Evolutionary conservation across 768 basidiomycete genomes (phyloP).

Genomic region (Amanita exitialis): DNA sequence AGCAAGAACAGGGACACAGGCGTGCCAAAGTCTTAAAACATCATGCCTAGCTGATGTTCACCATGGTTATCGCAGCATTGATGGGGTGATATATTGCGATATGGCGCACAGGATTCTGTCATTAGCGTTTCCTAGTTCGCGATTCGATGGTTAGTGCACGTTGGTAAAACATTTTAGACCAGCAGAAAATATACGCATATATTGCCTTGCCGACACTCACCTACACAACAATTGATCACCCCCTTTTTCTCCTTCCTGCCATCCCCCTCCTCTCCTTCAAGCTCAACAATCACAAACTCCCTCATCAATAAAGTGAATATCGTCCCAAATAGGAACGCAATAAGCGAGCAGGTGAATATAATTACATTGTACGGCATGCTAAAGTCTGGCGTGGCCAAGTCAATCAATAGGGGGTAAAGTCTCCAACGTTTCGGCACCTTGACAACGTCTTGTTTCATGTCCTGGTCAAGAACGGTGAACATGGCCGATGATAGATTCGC

Average conservation of each 20-base stretch:
- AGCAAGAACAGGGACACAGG: too few species aligned
- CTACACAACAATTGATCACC: too few species aligned
- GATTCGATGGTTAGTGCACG: too few species aligned
- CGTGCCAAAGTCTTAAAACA: too few species aligned
- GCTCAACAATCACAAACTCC: conserved; percentile 53
- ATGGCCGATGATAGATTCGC: conserved; percentile 87
- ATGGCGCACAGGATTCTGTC: too few species aligned
- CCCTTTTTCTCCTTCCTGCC: not conserved
- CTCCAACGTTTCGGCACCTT: conserved; percentile 14
- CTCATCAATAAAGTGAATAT: conserved; percentile 83
- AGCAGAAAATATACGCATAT: too few species aligned
- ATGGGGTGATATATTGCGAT: too few species aligned
- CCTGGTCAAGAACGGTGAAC: conserved; percentile 32
- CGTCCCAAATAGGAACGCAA: conserved; percentile 90
- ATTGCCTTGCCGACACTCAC: too few species aligned
- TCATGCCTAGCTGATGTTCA: too few species aligned
- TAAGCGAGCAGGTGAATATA: conserved; percentile 86
- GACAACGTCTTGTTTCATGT: conserved; percentile 3
- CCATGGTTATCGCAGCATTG: too few species aligned
- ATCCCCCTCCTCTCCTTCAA: conserved; percentile 9
- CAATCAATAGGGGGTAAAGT: conserved; percentile 79
- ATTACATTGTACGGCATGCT: conserved; percentile 99
- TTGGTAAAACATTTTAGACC: too few species aligned
- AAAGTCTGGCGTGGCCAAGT: conserved; percentile 97
- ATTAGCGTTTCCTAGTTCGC: too few species aligned